Percentiles rank a stretch among this genome's conserved stretches.
These are phyloP conservation scores for Skeletonema marinoi DNA, from an alignment of 108 stramenopile genomes.

Conservation along the genomic window DNA sequence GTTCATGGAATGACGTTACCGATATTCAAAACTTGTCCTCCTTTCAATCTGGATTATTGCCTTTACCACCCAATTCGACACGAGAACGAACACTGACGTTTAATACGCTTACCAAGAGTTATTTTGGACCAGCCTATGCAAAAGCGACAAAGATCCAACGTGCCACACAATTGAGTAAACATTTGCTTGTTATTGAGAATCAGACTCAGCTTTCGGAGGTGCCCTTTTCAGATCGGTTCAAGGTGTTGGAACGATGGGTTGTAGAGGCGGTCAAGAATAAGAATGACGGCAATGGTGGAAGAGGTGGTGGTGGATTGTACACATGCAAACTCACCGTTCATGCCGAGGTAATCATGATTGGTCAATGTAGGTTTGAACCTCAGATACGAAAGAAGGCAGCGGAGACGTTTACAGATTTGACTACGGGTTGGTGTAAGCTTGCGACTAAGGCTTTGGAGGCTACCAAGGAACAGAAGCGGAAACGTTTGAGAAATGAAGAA, in stretches of 20 bases:
- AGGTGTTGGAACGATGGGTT: conserved; percentile 78
- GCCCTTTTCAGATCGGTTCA: conserved; percentile 78
- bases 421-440: conserved; percentile 65
- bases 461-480: conserved; percentile 60
- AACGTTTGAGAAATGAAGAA: conserved; percentile 12
- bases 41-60: neutral
- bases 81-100: conserved; percentile 60
- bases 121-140: conserved; percentile 83
- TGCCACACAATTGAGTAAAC: conserved; percentile 46
- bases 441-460: conserved; percentile 65
- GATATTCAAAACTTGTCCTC: neutral
- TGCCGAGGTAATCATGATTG: conserved; percentile 61
- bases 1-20: conserved; percentile 56
- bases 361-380: conserved; percentile 65
- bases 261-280: conserved; percentile 41
- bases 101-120: conserved; percentile 75
- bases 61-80: conserved; percentile 14
- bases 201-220: conserved; percentile 70
- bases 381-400: conserved; percentile 65
- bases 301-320: conserved; percentile 4
- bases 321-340: conserved; percentile 40
- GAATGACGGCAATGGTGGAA: neutral
- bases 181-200: conserved; percentile 67
- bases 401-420: conserved; percentile 63
- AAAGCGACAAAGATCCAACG: conserved; percentile 76